Evolutionary conservation across 257 asterid species (phyloP).

Genomic region (Solanum okadae): DNA sequence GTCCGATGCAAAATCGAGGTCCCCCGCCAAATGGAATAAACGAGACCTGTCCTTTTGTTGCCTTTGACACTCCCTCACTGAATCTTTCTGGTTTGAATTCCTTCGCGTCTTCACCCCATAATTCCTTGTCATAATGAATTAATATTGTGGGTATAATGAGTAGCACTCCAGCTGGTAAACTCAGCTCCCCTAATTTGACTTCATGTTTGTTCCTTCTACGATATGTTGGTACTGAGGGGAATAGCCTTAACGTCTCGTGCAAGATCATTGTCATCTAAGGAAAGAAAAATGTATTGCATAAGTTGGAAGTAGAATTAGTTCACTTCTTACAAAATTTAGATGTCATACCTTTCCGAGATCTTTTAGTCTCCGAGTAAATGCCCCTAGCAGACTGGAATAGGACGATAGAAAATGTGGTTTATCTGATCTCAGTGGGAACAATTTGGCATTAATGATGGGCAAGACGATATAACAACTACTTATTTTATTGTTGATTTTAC

Average conservation of each 20-base stretch:
- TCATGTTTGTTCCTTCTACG: conserved; percentile 2
- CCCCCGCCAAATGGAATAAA: conserved; percentile 31
- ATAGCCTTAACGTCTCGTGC: conserved; percentile 20
- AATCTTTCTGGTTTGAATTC: conserved; percentile 30
- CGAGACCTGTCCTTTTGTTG: conserved; percentile 8
- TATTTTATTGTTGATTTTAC: no score
- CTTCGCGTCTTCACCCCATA: conserved; percentile 29
- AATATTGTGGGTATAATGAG: no score
- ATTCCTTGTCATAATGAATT: no score
- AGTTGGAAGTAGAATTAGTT: no score
- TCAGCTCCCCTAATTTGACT: no score
- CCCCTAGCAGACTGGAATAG: no score
- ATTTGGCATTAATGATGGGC: no score
- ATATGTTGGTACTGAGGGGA: conserved; percentile 6
- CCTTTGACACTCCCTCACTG: conserved; percentile 16
- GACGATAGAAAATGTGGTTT: neutral
- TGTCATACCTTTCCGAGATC: neutral
- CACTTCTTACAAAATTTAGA: neutral
- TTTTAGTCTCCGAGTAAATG: neutral
- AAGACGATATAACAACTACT: no score
- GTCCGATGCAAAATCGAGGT: conserved; percentile 30
- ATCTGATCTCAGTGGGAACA: neutral
- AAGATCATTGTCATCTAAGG: conserved; percentile 26
- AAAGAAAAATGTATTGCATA: neutral
- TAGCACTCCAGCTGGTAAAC: no score